Evolutionary conservation across 2,329 filamentous ascomycete species (phyloP).

Genomic region (Nigrograna mackinnonii): DNA sequence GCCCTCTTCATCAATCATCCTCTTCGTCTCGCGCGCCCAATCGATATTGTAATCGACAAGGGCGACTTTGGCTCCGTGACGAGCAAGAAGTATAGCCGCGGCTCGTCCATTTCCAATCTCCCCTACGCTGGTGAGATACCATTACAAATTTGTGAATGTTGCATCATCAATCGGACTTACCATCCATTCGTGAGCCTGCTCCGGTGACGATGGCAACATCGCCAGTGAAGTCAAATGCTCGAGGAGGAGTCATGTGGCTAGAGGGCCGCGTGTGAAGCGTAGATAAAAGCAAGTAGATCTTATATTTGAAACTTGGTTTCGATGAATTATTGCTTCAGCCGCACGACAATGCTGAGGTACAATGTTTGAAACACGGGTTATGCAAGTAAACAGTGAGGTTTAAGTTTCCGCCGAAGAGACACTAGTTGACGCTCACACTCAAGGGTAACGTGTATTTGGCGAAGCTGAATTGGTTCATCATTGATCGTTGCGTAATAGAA

Average conservation of each 20-base stretch:
- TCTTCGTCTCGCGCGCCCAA: conserved; percentile 73
- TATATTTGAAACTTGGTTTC: too few species aligned
- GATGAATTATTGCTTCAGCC: too few species aligned
- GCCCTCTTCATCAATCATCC: conserved; percentile 66
- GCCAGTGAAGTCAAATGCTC: conserved; percentile 13
- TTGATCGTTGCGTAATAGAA: too few species aligned
- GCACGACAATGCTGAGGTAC: too few species aligned
- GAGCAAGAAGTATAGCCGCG: conserved; percentile 72
- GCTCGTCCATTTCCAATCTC: conserved; percentile 78
- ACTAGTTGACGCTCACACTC: too few species aligned
- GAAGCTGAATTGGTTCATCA: too few species aligned
- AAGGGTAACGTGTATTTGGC: too few species aligned
- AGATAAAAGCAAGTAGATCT: too few species aligned
- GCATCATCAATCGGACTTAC: not conserved
- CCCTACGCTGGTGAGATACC: conserved; percentile 46
- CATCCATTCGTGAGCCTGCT: conserved; percentile 10
- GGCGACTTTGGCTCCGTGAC: conserved; percentile 72
- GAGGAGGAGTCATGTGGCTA: conserved; percentile 9
- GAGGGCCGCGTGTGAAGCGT: too few species aligned
- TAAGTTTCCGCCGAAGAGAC: too few species aligned
- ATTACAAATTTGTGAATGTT: not conserved
- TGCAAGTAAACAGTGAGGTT: too few species aligned
- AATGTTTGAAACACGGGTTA: too few species aligned
- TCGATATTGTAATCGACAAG: conserved; percentile 74
- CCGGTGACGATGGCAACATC: conserved; percentile 18